Evolutionary conservation across 805 yeast genomes (phyloP), one percentile per base, ranked within the genome.

Genomic region (Candida pini): DNA sequence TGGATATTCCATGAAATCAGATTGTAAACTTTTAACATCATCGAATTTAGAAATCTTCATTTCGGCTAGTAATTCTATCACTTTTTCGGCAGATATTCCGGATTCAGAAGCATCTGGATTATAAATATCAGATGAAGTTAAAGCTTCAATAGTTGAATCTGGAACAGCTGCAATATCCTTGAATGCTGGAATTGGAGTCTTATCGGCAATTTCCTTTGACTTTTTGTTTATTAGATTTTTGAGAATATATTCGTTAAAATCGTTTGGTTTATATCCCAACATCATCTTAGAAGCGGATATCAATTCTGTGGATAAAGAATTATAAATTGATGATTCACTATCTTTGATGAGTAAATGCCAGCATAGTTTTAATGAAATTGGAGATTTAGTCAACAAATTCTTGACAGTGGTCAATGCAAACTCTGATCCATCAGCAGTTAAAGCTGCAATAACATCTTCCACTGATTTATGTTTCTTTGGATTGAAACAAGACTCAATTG

Each of bases 211-310:
- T 34, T 49, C 43, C 6, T 40, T 9, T 4, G 59, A 44, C 35
- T 56, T 63, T 45, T 68, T 74, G 40, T 71, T 67, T 44, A 74
- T 68, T 41, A 74, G 64, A 46, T 71, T 73, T 51, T 71, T 76
- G 30, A 57, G 48, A 30, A 74, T 76, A 39, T 71, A 76, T 47
- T 68, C 71, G 38, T 68, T 75, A 49, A 74, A 74, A 47, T 55
- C 58, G 38, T 64, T 67, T 12, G 58, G 47, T 35, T 60, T 68
- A 17, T 76, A 69, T 36, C 69, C 66, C 16, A 61, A 54, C 72
- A 79, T 72, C 71, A 88, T 73, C 58, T 85, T 78, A 38, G 85
- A 73, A 19, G 96, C 96, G 16, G 88, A 62, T 38, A 68, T 66
- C 56, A 84, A 68, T 60, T 92, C 97, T 48, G 75, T 72, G 45